phyloP scores from a whole-genome alignment of 768 basidiomycete species.

The Lactarius evosmus region DNA sequence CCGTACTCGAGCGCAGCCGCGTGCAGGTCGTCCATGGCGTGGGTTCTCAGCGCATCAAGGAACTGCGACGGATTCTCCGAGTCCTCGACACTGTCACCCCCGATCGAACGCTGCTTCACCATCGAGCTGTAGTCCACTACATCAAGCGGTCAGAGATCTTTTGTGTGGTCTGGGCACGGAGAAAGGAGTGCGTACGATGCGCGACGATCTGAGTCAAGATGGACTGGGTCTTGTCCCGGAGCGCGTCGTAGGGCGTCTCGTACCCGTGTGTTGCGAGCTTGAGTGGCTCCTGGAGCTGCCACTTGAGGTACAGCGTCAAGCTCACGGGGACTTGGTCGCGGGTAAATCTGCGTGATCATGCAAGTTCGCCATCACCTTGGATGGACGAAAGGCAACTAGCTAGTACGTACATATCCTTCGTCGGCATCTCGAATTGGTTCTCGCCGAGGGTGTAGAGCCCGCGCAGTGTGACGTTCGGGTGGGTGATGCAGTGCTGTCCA shows the following conservation, averaged over 20 bases:
- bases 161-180: background rate
- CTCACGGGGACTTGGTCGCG: slow-evolving; percentile 85
- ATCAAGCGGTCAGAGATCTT: background rate
- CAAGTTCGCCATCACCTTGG: background rate
- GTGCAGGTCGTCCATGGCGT: slow-evolving; percentile 86
- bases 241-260: slow-evolving; percentile 75
- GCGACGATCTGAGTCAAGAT: slow-evolving; percentile 85
- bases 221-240: slow-evolving; percentile 79
- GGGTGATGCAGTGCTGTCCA: slow-evolving; percentile 81
- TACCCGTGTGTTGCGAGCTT: slow-evolving; percentile 81
- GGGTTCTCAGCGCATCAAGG: slow-evolving; percentile 74
- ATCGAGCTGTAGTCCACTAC: slow-evolving; percentile 54
- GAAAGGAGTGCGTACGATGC: slow-evolving; percentile 55
- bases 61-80: slow-evolving; percentile 71
- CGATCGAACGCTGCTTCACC: slow-evolving; percentile 79
- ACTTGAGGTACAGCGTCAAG: slow-evolving; percentile 81
- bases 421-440: slow-evolving; percentile 83
- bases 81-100: slow-evolving; percentile 72
- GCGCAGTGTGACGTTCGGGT: slow-evolving; percentile 77
- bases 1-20: slow-evolving; percentile 80
- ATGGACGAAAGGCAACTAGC: background rate
- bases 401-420: slow-evolving; percentile 81
- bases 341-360: slow-evolving; percentile 57
- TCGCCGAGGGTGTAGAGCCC: slow-evolving; percentile 79
- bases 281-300: slow-evolving; percentile 54